These are phyloP conservation scores for Mikania micrantha DNA, from an alignment of 129 eudicot genomes.

Conservation along the genomic window DNA sequence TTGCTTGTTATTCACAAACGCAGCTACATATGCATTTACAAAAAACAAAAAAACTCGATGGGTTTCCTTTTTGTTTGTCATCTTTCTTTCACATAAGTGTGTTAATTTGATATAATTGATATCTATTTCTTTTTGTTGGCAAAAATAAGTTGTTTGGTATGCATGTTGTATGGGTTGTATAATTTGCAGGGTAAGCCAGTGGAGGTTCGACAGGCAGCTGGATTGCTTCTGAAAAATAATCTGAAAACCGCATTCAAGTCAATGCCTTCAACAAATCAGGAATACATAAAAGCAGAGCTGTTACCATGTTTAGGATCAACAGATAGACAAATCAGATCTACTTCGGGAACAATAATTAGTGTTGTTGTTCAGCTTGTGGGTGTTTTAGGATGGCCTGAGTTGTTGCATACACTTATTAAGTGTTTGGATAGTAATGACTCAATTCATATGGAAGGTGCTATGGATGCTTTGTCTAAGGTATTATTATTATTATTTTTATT, in stretches of 20 bases:
- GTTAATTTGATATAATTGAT: neutral
- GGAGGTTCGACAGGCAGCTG: conserved; percentile 98
- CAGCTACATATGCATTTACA: neutral
- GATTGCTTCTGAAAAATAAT: conserved; percentile 87
- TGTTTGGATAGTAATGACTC: conserved; percentile 79
- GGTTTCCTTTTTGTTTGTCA: neutral
- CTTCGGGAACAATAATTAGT: conserved; percentile 89
- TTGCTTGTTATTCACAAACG: neutral
- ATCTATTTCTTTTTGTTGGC: conserved; percentile 14
- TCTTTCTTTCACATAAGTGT: neutral
- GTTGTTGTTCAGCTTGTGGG: conserved; percentile 83
- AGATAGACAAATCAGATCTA: conserved; percentile 80
- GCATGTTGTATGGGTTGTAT: conserved; percentile 13
- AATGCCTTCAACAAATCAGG: conserved; percentile 77
- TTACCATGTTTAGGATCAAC: conserved; percentile 81
- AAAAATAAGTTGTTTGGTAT: conserved; percentile 17
- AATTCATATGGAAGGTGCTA: conserved; percentile 93
- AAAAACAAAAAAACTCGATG: neutral
- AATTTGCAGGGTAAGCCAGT: conserved; percentile 64
- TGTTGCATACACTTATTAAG: conserved; percentile 71
- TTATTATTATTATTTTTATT: neutral
- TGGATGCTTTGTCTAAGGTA: conserved; percentile 99
- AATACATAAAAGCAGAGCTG: conserved; percentile 71
- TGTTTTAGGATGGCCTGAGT: conserved; percentile 79
- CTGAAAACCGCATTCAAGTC: conserved; percentile 50